Percentiles rank a stretch among this genome's conserved stretches.
These are phyloP conservation scores for Monosporascus cannonballus DNA, from an alignment of 2,329 filamentous ascomycete genomes.

Conservation along the genomic window DNA sequence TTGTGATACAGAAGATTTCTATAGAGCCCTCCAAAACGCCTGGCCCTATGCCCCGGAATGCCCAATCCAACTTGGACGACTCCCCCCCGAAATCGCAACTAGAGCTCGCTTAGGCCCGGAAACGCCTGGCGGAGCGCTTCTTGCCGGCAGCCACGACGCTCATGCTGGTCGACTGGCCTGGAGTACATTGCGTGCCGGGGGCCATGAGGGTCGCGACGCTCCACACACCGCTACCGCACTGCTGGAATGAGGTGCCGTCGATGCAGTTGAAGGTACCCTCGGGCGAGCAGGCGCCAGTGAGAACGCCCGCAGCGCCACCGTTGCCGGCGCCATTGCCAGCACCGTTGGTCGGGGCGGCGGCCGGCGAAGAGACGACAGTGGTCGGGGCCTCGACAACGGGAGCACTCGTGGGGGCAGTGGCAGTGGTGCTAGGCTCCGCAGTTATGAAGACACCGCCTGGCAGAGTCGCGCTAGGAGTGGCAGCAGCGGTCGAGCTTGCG, in stretches of 20 bases:
- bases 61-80: too few species aligned
- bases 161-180: slow-evolving; percentile 34
- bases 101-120: slow-evolving; percentile 17
- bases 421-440: slow-evolving; percentile 11
- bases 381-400: slow-evolving; percentile 6
- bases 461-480: slow-evolving; percentile 12
- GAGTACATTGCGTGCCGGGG: slow-evolving; percentile 37
- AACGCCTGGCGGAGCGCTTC: slow-evolving; percentile 16
- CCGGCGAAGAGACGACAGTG: slow-evolving; percentile 13
- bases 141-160: slow-evolving; percentile 26
- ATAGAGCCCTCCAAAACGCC: too few species aligned
- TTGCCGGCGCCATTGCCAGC: slow-evolving; percentile 10
- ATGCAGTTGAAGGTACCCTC: slow-evolving; percentile 52
- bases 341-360: slow-evolving; percentile 19
- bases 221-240: slow-evolving; percentile 48
- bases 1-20: too few species aligned
- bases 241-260: slow-evolving; percentile 44
- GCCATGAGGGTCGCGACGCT: slow-evolving; percentile 36
- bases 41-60: too few species aligned
- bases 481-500: slow-evolving; percentile 7
- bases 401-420: slow-evolving; percentile 7
- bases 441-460: slow-evolving; percentile 15
- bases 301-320: slow-evolving; percentile 11
- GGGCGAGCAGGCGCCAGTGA: slow-evolving; percentile 36
- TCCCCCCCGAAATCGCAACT: too few species aligned